phyloP scores from a whole-genome alignment of 495 filamentous ascomycete genomes.

The Hyaloscypha finlandica region DNA sequence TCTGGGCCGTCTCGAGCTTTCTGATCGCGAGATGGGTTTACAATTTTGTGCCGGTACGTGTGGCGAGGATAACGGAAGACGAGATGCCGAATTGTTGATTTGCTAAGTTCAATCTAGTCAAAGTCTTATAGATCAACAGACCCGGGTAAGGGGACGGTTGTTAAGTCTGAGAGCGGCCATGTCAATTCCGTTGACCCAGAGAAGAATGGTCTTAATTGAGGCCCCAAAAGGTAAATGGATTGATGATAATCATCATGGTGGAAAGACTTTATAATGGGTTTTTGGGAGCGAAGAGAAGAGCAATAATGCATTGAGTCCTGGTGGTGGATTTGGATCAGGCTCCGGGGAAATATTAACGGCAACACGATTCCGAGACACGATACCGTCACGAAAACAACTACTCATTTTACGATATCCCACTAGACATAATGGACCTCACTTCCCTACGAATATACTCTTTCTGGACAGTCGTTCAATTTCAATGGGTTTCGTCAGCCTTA shows the following conservation, averaged over 20 bases:
- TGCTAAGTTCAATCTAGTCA: not conserved
- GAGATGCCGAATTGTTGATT: constrained; percentile 18
- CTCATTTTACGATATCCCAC: too few species aligned
- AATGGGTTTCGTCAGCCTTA: not conserved
- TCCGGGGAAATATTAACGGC: too few species aligned
- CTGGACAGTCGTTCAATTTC: not conserved
- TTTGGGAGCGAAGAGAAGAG: too few species aligned
- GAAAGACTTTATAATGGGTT: not conserved
- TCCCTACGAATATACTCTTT: too few species aligned
- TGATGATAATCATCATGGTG: not conserved
- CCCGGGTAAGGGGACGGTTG: constrained; percentile 20
- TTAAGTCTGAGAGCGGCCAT: constrained; percentile 17
- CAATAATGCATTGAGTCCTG: too few species aligned
- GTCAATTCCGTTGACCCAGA: not conserved
- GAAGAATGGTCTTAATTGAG: not conserved
- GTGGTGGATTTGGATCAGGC: too few species aligned
- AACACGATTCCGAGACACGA: too few species aligned
- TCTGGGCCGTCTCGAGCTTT: constrained; percentile 60
- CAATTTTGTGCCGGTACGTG: constrained; percentile 29
- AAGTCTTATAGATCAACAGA: not conserved
- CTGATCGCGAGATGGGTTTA: constrained; percentile 55
- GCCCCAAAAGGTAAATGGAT: not conserved
- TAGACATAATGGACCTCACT: too few species aligned
- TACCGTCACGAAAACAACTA: too few species aligned
- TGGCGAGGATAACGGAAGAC: constrained; percentile 25